Evolutionary conservation across 495 filamentous ascomycete genomes (phyloP).

Genomic region (Monascus purpureus): DNA sequence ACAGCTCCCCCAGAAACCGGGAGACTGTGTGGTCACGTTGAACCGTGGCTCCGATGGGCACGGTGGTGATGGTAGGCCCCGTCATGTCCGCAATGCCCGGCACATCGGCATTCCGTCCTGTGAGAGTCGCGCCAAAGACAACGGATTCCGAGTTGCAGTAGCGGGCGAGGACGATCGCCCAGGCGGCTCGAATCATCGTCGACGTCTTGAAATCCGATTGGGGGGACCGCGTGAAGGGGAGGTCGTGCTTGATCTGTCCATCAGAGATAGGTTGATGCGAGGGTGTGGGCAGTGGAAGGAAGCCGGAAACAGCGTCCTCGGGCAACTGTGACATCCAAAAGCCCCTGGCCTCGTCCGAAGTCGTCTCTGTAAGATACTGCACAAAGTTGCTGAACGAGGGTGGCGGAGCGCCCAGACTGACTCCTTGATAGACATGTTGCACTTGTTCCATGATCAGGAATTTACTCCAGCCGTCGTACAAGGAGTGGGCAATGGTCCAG

Average conservation of each 20-base stretch:
- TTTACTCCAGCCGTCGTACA: slow-evolving; percentile 47
- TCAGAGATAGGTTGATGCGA: background rate
- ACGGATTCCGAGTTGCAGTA: slow-evolving; percentile 19
- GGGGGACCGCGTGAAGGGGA: background rate
- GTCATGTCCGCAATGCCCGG: slow-evolving; percentile 17
- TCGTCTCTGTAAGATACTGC: slow-evolving; percentile 5
- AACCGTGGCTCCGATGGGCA: slow-evolving; percentile 34
- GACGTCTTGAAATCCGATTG: slow-evolving; percentile 12
- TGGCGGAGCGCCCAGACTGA: background rate
- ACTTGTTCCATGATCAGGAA: slow-evolving; percentile 32
- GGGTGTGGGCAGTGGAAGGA: background rate
- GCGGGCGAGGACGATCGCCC: slow-evolving; percentile 18
- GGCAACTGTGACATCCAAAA: slow-evolving; percentile 8
- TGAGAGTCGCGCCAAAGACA: slow-evolving; percentile 17
- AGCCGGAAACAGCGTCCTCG: background rate
- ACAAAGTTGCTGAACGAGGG: slow-evolving; percentile 6
- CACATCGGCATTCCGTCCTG: slow-evolving; percentile 22
- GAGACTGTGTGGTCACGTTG: slow-evolving; percentile 10
- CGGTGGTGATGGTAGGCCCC: slow-evolving; percentile 29
- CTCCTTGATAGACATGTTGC: slow-evolving; percentile 21
- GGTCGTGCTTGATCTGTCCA: background rate
- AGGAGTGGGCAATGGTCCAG: slow-evolving; percentile 45
- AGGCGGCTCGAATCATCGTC: slow-evolving; percentile 17
- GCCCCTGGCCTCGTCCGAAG: slow-evolving; percentile 4
- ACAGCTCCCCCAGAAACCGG: slow-evolving; percentile 24